Conservation (phyloP, 2,329 filamentous ascomycete genomes). For the Cladosporium austrohemisphaericum region DNA sequence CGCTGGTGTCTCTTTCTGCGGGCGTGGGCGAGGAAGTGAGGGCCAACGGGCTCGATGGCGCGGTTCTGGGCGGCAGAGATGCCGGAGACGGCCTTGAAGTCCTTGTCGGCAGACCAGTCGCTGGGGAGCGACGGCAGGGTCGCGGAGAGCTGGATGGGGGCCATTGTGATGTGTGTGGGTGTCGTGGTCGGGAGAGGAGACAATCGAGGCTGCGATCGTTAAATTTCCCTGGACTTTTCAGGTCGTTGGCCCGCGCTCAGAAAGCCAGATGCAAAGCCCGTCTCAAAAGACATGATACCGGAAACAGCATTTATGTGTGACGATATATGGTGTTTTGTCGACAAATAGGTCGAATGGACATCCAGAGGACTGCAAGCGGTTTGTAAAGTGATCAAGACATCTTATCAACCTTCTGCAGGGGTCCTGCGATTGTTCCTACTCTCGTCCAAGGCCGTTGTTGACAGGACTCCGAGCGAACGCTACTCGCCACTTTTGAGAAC, state of each 20-base stretch:
- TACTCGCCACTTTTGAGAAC: too few species aligned
- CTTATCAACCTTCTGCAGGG: too few species aligned
- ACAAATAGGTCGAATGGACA: too few species aligned
- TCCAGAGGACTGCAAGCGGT: too few species aligned
- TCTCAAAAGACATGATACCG: too few species aligned
- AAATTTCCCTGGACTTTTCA: neutral
- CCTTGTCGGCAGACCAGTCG: slow-evolving; percentile 83
- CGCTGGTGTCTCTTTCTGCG: slow-evolving; percentile 85
- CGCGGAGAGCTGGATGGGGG: slow-evolving; percentile 57
- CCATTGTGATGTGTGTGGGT: slow-evolving; percentile 48
- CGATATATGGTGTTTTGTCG: too few species aligned
- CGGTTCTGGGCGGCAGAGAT: slow-evolving; percentile 76
- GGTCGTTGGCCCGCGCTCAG: slow-evolving; percentile 2
- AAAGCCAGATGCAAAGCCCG: too few species aligned
- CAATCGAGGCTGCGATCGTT: neutral
- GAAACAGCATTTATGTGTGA: too few species aligned
- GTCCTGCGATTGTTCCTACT: too few species aligned
- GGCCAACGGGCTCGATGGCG: slow-evolving; percentile 91
- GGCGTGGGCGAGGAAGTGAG: slow-evolving; percentile 96
- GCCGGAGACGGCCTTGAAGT: slow-evolving; percentile 79
- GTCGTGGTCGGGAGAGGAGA: neutral
- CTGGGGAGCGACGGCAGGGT: slow-evolving; percentile 71
- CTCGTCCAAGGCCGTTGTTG: too few species aligned
- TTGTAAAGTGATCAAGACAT: too few species aligned
- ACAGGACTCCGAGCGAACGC: too few species aligned